Conservation (phyloP, 345 rosid genomes). For the Eucalyptus cloeziana region DNA sequence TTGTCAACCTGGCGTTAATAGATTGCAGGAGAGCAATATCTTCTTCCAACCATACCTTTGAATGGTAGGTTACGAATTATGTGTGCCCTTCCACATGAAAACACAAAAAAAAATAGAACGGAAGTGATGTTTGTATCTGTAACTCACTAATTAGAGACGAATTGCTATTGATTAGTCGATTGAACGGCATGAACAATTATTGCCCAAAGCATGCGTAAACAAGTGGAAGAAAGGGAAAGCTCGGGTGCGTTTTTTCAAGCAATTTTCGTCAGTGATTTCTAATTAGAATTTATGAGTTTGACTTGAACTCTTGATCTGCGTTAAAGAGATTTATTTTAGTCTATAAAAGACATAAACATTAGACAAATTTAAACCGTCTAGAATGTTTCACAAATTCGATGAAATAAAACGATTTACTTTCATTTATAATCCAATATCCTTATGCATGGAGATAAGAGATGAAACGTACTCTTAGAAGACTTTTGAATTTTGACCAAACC, state of each 20-base stretch:
- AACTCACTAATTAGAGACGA: neutral
- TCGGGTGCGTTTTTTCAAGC: fast-evolving
- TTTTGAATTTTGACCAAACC: neutral
- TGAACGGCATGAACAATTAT: neutral
- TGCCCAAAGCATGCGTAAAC: neutral
- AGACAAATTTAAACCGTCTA: neutral
- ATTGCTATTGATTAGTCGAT: neutral
- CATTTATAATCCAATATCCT: neutral
- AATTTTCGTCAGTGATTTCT: fast-evolving
- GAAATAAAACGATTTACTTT: neutral
- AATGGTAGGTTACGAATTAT: neutral
- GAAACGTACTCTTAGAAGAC: neutral
- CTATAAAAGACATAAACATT: neutral
- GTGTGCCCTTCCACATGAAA: neutral
- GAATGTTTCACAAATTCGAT: neutral
- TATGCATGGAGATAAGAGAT: neutral
- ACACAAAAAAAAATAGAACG: neutral
- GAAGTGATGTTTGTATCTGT: neutral
- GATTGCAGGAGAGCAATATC: neutral
- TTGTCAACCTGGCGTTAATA: neutral
- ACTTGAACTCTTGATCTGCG: fast-evolving
- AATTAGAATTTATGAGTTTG: fast-evolving
- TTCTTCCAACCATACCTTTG: neutral
- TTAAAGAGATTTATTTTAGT: neutral
- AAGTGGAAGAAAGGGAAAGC: neutral